Percentiles rank a stretch among this genome's conserved stretches.
Evolutionary conservation across 139 green algal species (phyloP).

Genomic region (Edaphochlamys debaryana): DNA sequence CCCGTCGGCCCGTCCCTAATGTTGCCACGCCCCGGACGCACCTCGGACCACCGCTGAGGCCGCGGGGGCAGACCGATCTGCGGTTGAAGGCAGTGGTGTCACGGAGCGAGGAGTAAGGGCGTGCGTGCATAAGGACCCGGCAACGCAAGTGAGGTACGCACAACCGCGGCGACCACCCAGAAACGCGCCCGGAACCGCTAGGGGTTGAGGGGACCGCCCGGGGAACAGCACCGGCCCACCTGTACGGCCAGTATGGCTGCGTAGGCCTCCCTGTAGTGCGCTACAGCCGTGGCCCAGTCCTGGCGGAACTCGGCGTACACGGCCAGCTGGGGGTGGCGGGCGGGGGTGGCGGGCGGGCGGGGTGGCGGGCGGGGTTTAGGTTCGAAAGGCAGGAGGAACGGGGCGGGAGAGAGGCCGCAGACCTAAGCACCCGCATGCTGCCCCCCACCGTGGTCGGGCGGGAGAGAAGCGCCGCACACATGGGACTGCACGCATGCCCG

Average conservation of each 20-base stretch:
- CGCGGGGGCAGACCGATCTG: conserved; percentile 9
- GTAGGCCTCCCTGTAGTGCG: conserved; percentile 62
- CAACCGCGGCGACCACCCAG: too few relatives aligned
- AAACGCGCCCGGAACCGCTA: too few relatives aligned
- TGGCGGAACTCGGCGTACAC: conserved; percentile 68
- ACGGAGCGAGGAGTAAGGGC: too few relatives aligned
- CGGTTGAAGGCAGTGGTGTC: background rate
- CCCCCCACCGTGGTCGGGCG: too few relatives aligned
- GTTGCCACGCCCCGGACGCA: background rate
- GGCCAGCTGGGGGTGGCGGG: conserved; percentile 45
- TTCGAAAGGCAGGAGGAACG: background rate
- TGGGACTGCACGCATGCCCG: too few relatives aligned
- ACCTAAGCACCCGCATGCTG: background rate
- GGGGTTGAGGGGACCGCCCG: too few relatives aligned
- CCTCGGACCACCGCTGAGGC: conserved; percentile 33
- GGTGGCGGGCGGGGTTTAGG: background rate
- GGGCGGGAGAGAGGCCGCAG: too few relatives aligned
- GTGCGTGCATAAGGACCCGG: too few relatives aligned
- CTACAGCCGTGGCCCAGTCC: conserved; percentile 64
- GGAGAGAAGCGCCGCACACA: too few relatives aligned
- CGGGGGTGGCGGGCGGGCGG: background rate
- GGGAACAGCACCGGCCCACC: too few relatives aligned
- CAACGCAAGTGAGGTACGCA: too few relatives aligned
- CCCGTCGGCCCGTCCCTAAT: too few relatives aligned
- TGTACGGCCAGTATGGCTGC: conserved; percentile 28